A percentile compares a stretch with the other conserved stretches of the same genome.
Conservation (phyloP, 177 flowering plant genomes). For the Vitis hybrid region DNA sequence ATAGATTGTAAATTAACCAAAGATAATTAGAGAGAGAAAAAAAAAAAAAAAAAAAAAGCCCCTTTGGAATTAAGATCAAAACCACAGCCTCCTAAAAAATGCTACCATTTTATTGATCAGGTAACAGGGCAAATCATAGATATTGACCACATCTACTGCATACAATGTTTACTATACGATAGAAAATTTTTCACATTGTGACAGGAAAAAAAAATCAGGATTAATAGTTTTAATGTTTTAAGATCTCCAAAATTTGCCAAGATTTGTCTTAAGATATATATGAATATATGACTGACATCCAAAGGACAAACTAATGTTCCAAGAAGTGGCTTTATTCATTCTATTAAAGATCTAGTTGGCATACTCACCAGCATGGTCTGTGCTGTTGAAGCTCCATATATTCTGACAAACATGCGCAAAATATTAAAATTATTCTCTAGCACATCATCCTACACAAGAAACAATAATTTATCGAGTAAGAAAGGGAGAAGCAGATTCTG, state of each 20-base stretch:
- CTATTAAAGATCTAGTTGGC: neutral
- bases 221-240: no score
- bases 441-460: constrained; percentile 76
- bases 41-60: no score
- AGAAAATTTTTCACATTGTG: no score
- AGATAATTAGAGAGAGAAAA: neutral
- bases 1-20: neutral
- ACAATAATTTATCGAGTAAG: constrained; percentile 8
- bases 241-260: no score
- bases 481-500: constrained; percentile 1
- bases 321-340: neutral
- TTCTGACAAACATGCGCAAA: constrained; percentile 85
- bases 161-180: no score
- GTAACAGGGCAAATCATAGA: no score
- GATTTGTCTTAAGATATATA: no score
- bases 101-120: no score
- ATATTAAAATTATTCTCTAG: constrained; percentile 78
- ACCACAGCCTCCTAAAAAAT: no score
- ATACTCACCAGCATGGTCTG: constrained; percentile 72
- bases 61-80: no score
- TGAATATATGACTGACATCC: neutral
- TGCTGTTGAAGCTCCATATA: constrained; percentile 75
- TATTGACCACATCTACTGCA: no score
- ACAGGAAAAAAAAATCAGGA: no score
- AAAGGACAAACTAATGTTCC: neutral